Conservation (phyloP, 129 eudicot species). For the Scalesia atractyloides region DNA sequence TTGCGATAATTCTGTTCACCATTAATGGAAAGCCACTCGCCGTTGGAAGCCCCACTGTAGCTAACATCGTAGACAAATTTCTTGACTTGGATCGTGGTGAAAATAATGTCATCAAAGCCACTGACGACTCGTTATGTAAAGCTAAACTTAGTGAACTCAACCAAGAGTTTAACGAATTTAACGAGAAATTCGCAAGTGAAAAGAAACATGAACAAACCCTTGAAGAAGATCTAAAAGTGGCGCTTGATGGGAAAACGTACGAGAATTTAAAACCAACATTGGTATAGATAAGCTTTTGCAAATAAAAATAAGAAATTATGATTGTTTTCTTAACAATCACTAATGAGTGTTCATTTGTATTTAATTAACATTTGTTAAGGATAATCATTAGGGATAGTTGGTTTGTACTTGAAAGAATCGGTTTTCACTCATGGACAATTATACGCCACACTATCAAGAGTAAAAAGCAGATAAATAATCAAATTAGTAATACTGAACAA, state of each 20-base stretch:
- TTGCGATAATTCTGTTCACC: conserved; percentile 23
- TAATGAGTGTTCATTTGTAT: too few species aligned
- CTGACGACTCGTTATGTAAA: neutral
- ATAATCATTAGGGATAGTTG: too few species aligned
- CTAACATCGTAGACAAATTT: neutral
- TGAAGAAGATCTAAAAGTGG: neutral
- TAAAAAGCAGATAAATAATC: too few species aligned
- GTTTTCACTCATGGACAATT: too few species aligned
- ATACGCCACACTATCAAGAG: too few species aligned
- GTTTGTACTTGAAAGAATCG: too few species aligned
- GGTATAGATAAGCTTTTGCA: conserved; percentile 12
- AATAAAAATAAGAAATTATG: too few species aligned
- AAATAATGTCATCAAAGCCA: neutral
- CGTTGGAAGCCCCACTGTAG: conserved; percentile 23
- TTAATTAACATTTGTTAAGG: too few species aligned
- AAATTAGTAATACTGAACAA: too few species aligned
- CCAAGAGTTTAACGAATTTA: neutral
- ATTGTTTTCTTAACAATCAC: too few species aligned
- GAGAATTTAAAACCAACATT: neutral
- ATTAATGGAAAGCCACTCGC: conserved; percentile 26
- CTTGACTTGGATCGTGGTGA: neutral
- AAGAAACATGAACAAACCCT: conserved; percentile 5
- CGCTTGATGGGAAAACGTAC: conserved; percentile 20
- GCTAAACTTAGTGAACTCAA: neutral
- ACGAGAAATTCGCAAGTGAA: neutral